phyloP scores from a whole-genome alignment of 1,284 basidiomycete species.

The Malassezia pachydermatis region DNA sequence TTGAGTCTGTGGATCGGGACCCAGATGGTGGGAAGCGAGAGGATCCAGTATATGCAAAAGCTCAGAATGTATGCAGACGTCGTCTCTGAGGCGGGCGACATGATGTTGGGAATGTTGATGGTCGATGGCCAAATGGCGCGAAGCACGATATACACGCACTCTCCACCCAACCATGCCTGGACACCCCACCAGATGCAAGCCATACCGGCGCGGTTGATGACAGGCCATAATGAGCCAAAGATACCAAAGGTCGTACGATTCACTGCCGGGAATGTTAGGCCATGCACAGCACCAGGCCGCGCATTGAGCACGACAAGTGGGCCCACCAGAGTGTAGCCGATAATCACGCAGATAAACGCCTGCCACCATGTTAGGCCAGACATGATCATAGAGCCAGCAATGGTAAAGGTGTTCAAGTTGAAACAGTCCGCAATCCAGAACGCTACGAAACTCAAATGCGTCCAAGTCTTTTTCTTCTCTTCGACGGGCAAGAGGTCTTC shows the following conservation, averaged over 20 bases:
- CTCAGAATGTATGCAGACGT: slow-evolving; percentile 63
- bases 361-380: slow-evolving; percentile 33
- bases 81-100: slow-evolving; percentile 63
- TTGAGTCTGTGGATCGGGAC: slow-evolving; percentile 70
- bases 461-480: slow-evolving; percentile 26
- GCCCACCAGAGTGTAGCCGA: slow-evolving; percentile 64
- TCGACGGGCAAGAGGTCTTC: background rate
- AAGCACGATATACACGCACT: slow-evolving; percentile 62
- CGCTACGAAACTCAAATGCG: slow-evolving; percentile 23
- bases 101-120: slow-evolving; percentile 59
- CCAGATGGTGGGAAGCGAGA: slow-evolving; percentile 68
- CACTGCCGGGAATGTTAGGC: slow-evolving; percentile 69
- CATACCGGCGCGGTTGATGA: slow-evolving; percentile 64
- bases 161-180: slow-evolving; percentile 56
- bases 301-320: slow-evolving; percentile 69
- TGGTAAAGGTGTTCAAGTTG: slow-evolving; percentile 30
- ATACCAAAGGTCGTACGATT: slow-evolving; percentile 62
- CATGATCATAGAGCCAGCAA: background rate
- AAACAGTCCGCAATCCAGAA: slow-evolving; percentile 43
- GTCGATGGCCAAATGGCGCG: slow-evolving; percentile 57
- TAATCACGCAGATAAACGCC: slow-evolving; percentile 31
- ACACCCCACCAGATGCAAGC: slow-evolving; percentile 55
- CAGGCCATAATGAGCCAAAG: slow-evolving; percentile 69
- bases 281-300: slow-evolving; percentile 55
- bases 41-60: slow-evolving; percentile 77